A percentile compares a stretch with the other conserved stretches of the same genome.
These are phyloP conservation scores for Neurospora discreta DNA, from an alignment of 495 filamentous ascomycete species.

Conservation along the genomic window DNA sequence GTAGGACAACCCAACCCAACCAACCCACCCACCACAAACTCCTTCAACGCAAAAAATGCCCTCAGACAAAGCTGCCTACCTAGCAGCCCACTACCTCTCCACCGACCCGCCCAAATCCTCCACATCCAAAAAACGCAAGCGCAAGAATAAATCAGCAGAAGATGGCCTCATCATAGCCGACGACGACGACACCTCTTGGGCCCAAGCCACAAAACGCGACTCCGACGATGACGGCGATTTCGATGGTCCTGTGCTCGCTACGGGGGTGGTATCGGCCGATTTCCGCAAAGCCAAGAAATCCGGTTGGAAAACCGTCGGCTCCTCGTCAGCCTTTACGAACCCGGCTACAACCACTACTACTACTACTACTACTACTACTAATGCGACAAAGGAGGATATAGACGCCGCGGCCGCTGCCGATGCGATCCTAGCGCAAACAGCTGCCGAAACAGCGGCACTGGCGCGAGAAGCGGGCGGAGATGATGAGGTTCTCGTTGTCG, in stretches of 20 bases:
- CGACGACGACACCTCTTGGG: conserved; percentile 72
- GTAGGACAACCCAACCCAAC: not conserved
- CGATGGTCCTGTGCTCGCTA: conserved; percentile 34
- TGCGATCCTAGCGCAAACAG: conserved; percentile 68
- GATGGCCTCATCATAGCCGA: conserved; percentile 78
- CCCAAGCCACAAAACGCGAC: conserved; percentile 32
- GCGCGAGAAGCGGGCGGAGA: conserved; percentile 37
- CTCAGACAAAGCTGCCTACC: conserved; percentile 68
- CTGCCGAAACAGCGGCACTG: conserved; percentile 46
- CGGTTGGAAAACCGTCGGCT: conserved; percentile 65
- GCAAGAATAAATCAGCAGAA: conserved; percentile 51
- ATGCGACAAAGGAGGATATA: conserved; percentile 20
- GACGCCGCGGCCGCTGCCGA: conserved; percentile 60
- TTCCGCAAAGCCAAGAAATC: conserved; percentile 72
- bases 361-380: conserved; percentile 8
- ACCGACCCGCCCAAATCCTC: conserved; percentile 52
- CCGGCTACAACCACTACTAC: not conserved
- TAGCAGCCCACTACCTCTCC: conserved; percentile 87
- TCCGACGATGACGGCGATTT: conserved; percentile 32
- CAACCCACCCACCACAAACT: not conserved
- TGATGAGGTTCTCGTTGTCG: conserved; percentile 3
- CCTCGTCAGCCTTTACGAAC: not conserved
- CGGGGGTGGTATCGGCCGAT: conserved; percentile 43
- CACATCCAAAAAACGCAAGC: conserved; percentile 66
- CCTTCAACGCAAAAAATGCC: conserved; percentile 28